Conservation (phyloP, 805 yeast genomes). For the Metschnikowia drakensbergensis region DNA sequence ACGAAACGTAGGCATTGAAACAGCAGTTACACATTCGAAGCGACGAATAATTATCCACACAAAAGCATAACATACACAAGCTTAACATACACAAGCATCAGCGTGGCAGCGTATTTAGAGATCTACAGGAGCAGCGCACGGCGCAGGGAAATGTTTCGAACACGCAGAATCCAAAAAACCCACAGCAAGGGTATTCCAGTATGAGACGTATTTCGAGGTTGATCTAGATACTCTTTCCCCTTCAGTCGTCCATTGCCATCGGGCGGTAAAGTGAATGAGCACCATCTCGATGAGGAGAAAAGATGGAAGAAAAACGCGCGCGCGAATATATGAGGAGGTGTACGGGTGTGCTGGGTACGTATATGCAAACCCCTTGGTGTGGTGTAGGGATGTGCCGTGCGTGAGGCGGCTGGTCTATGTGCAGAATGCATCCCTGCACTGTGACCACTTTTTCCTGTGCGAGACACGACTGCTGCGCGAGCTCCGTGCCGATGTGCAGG, state of each 20-base stretch:
- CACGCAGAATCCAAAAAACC: slow-evolving; percentile 34
- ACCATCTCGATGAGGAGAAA: slow-evolving; percentile 16
- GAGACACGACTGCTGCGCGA: too few species aligned
- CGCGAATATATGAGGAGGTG: slow-evolving; percentile 3
- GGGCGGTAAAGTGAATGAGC: slow-evolving; percentile 24
- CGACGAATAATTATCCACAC: too few species aligned
- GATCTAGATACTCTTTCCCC: slow-evolving; percentile 23
- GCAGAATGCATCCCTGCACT: too few species aligned
- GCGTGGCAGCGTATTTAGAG: too few species aligned
- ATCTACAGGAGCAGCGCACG: too few species aligned
- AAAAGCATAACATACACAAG: too few species aligned
- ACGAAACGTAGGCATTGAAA: too few species aligned
- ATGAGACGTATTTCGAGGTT: slow-evolving; percentile 20
- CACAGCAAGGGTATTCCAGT: slow-evolving; percentile 13
- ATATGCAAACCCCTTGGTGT: not conserved
- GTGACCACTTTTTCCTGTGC: too few species aligned
- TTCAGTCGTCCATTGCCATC: slow-evolving; percentile 18
- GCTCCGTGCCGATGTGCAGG: too few species aligned
- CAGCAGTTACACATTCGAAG: too few species aligned
- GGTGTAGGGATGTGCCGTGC: not conserved
- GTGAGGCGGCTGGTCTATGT: too few species aligned
- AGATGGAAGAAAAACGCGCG: not conserved
- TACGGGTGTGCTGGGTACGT: slow-evolving; percentile 6
- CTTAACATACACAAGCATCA: too few species aligned
- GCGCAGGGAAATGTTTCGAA: slow-evolving; percentile 26